Evolutionary conservation across 305 asterid genomes (phyloP), one percentile per base, ranked within the genome.

Genomic region (Fraxinus xanthoxyloides): DNA sequence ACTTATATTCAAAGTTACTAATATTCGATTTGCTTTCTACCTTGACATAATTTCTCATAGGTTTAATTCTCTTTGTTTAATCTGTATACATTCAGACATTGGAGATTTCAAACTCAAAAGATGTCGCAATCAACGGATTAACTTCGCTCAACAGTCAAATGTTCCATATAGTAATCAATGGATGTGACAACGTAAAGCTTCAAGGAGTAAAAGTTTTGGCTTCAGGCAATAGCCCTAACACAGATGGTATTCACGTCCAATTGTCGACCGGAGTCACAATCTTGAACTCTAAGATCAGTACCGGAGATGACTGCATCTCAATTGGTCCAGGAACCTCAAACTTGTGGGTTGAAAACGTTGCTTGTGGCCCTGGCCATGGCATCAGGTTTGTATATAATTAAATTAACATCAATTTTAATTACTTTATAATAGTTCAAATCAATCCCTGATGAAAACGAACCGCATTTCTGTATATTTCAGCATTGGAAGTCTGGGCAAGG

Each of bases 341-440:
- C 79, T 31, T 93, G 82, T 89, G 84, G 89, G 85, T 91, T 76
- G 85, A 91, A 77, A 82, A 81, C 8, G 82, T 89, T 17, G 77
- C 59, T 0, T 91, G 97, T 21, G 95, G 95, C 36, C 97, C 94
- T 0, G 95, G 95, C 35, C 95, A 91, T 2, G 97, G 97, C 76
- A 90, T 93, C 56, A 93, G 97, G 94, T 90, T n/a, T 19, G 28
- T 59, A 19, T 59, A 59, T 59, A n/a, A 21, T 59, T 59, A 54
- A 10, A 40, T 40, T 40, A 9, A 40, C 51, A 54, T n/a, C 65
- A 6, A 46, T 46, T 59, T 21, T 21, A 59, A 59, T 59, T 46
- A 46, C 54, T 51, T 51, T 6, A 51, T 17, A 51, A 15, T 5
- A 1, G 23, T 17, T 51, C 21, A 1, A 46, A 46, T 46, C 59